Evolutionary conservation across 1,284 basidiomycete species (phyloP).

Genomic region (Anthracocystis walkeri): DNA sequence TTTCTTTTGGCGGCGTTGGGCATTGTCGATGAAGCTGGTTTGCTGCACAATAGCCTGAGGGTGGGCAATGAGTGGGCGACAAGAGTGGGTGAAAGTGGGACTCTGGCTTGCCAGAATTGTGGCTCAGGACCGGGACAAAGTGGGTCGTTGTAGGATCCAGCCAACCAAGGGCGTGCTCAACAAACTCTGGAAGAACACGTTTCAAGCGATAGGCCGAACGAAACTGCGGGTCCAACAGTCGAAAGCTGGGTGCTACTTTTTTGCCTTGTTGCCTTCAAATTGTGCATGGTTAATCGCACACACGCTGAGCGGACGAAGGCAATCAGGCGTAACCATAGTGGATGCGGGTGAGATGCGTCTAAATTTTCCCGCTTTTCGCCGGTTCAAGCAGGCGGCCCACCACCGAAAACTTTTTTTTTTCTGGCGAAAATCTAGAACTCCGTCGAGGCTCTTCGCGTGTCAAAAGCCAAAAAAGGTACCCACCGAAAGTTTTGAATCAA

Average conservation of each 20-base stretch:
- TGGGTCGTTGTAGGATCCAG: neutral
- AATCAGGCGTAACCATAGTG: constrained; percentile 4
- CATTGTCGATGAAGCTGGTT: no score
- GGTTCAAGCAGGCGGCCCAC: neutral
- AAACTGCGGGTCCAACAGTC: no score
- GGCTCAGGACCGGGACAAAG: neutral
- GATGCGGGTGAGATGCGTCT: constrained; percentile 8
- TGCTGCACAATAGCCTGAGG: no score
- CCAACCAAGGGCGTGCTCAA: constrained; percentile 28
- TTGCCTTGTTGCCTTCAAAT: neutral
- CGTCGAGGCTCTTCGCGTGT: constrained; percentile 7
- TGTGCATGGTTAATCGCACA: no score
- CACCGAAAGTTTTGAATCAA: no score
- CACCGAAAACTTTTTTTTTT: neutral
- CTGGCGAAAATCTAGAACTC: constrained; percentile 24
- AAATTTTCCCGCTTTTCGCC: neutral
- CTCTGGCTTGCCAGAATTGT: no score
- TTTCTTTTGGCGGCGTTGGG: no score
- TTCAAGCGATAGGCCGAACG: constrained; percentile 16
- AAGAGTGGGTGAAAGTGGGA: no score
- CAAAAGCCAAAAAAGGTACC: no score
- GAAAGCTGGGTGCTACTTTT: constrained; percentile 11
- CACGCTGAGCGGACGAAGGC: no score
- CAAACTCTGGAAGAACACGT: constrained; percentile 33
- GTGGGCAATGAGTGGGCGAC: no score